Evolutionary conservation across 73 alveolate species (phyloP).

Genomic region (Breviolum minutum): DNA sequence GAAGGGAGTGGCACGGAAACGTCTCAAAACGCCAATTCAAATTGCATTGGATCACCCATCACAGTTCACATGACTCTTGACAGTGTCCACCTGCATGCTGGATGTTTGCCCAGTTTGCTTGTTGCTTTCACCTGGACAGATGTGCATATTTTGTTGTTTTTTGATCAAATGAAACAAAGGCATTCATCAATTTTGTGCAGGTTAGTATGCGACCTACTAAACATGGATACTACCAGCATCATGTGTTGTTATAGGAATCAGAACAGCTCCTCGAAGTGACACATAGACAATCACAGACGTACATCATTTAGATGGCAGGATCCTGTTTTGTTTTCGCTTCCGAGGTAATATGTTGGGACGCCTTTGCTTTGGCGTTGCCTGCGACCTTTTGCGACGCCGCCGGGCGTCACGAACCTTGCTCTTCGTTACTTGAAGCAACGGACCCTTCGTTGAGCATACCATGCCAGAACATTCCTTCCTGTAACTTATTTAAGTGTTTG

Average conservation of each 20-base stretch:
- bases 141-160: no score
- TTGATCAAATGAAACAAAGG: not conserved
- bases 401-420: slow-evolving; percentile 40
- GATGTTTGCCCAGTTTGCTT: not conserved
- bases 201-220: no score
- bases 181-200: not conserved
- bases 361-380: slow-evolving; percentile 35
- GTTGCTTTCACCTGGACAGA: no score
- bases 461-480: no score
- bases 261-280: no score
- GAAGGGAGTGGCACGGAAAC: not conserved
- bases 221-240: no score
- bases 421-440: not conserved
- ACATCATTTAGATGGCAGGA: no score
- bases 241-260: no score
- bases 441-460: no score
- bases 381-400: slow-evolving; percentile 62
- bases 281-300: no score
- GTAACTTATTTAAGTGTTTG: no score
- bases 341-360: slow-evolving; percentile 75
- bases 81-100: not conserved
- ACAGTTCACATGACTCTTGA: not conserved
- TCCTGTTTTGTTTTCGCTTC: not conserved
- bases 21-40: not conserved
- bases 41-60: not conserved